Conservation (phyloP, 345 rosid species). For the Tarenaya hassleriana region DNA sequence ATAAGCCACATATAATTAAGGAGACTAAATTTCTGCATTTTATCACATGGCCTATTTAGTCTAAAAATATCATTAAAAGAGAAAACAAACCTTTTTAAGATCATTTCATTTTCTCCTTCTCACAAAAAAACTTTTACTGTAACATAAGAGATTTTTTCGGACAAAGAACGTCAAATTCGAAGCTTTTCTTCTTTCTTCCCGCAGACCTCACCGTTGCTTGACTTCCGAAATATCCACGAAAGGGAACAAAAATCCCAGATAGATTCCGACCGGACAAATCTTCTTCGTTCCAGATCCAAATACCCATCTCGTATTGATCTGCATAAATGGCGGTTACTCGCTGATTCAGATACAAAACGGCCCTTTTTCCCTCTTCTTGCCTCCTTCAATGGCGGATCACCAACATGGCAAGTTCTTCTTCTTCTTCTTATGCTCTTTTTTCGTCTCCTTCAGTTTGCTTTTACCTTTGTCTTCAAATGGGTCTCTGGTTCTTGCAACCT, state of each 20-base stretch:
- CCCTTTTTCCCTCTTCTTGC: constrained; percentile 1
- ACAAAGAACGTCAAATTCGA: too few species aligned
- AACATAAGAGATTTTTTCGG: too few species aligned
- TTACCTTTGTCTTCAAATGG: constrained; percentile 31
- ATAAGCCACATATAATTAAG: too few species aligned
- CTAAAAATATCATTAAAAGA: too few species aligned
- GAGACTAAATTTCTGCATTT: too few species aligned
- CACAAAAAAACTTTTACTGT: too few species aligned
- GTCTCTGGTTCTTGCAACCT: constrained; percentile 19
- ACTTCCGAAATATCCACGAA: constrained; percentile 12
- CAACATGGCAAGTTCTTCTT: constrained; percentile 51
- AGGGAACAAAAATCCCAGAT: constrained; percentile 23
- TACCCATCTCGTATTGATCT: constrained; percentile 15
- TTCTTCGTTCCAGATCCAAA: constrained; percentile 33
- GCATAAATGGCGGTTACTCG: constrained; percentile 23
- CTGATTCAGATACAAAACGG: constrained; percentile 18
- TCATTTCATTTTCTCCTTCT: too few species aligned
- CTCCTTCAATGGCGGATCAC: constrained; percentile 42
- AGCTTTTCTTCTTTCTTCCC: neutral
- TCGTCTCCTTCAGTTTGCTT: constrained; percentile 27
- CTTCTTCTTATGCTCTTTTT: constrained; percentile 23
- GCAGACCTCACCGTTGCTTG: constrained; percentile 17
- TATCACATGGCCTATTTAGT: too few species aligned
- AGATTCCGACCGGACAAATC: constrained; percentile 32
- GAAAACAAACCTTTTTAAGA: too few species aligned